A percentile compares a stretch with the other conserved stretches of the same genome.
Conservation (phyloP, 75 land plant genomes). For the Adiantum capillusveneris region DNA sequence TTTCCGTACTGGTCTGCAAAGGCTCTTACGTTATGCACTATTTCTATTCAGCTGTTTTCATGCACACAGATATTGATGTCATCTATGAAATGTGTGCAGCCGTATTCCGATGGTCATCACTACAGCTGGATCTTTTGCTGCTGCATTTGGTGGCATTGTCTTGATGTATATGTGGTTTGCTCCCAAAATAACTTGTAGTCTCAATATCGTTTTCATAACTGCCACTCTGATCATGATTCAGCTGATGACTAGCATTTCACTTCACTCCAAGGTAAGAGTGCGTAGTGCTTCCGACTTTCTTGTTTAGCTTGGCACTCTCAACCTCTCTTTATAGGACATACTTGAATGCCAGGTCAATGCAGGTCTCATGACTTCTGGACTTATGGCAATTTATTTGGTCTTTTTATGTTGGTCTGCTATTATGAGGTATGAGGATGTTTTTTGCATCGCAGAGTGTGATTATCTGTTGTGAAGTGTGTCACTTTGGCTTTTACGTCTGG, state of each 20-base stretch:
- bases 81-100: slow-evolving; percentile 39
- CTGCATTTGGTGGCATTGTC: slow-evolving; percentile 54
- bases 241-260: slow-evolving; percentile 64
- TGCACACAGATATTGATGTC: too few relatives aligned
- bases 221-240: slow-evolving; percentile 67
- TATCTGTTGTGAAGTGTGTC: too few relatives aligned
- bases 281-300: background rate
- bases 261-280: slow-evolving; percentile 72
- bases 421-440: slow-evolving; percentile 68
- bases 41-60: too few relatives aligned
- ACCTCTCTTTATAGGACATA: background rate
- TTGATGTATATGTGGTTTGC: slow-evolving; percentile 89
- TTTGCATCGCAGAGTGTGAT: too few relatives aligned
- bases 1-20: too few relatives aligned
- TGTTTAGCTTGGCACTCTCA: too few relatives aligned
- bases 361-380: slow-evolving; percentile 69
- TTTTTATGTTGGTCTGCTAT: slow-evolving; percentile 95
- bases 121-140: slow-evolving; percentile 39
- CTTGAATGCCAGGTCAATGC: slow-evolving; percentile 58
- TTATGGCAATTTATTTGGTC: slow-evolving; percentile 81
- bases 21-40: too few relatives aligned
- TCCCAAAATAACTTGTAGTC: slow-evolving; percentile 59
- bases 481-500: too few relatives aligned
- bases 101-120: slow-evolving; percentile 45
- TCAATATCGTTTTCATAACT: slow-evolving; percentile 87